Conservation (phyloP, 164 flowering plant genomes). For the Protea cynaroides region DNA sequence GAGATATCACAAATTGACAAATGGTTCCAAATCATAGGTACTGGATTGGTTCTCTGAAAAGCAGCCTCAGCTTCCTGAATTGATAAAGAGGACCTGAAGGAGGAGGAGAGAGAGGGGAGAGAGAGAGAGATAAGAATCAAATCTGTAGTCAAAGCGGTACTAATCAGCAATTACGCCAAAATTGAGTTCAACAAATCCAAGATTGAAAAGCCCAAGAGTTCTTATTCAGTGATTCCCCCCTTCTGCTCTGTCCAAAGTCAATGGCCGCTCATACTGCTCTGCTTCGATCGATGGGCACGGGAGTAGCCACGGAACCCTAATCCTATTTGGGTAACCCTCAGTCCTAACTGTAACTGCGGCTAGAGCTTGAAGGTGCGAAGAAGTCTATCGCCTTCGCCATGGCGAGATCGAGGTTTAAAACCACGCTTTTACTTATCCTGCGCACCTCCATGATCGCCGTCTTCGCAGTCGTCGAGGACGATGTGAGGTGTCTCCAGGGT, state of each 20-base stretch:
- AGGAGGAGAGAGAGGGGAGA: too few species aligned
- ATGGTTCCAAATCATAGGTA: too few species aligned
- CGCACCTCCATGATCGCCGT: not conserved
- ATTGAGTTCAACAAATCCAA: too few species aligned
- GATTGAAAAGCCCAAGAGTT: too few species aligned
- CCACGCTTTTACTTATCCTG: not conserved
- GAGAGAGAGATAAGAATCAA: too few species aligned
- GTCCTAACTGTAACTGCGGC: not conserved
- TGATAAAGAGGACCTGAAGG: too few species aligned
- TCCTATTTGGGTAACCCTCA: not conserved
- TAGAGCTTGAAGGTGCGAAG: not conserved
- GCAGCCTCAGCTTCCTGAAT: too few species aligned
- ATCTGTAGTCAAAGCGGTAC: too few species aligned
- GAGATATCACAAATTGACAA: too few species aligned
- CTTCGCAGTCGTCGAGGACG: constrained; percentile 24
- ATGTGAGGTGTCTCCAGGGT: constrained; percentile 27
- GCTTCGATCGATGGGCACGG: not conserved
- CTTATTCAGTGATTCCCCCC: too few species aligned
- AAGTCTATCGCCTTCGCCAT: not conserved
- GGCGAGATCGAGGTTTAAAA: not conserved
- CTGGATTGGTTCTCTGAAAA: too few species aligned
- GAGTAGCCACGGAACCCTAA: not conserved
- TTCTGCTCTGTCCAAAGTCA: constrained; percentile 1
- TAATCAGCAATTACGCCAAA: too few species aligned
- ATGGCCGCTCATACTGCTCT: constrained; percentile 4